Base-by-base conservation (phyloP, 2,329 filamentous ascomycete genomes). In the Fusarium bactridioides region DNA sequence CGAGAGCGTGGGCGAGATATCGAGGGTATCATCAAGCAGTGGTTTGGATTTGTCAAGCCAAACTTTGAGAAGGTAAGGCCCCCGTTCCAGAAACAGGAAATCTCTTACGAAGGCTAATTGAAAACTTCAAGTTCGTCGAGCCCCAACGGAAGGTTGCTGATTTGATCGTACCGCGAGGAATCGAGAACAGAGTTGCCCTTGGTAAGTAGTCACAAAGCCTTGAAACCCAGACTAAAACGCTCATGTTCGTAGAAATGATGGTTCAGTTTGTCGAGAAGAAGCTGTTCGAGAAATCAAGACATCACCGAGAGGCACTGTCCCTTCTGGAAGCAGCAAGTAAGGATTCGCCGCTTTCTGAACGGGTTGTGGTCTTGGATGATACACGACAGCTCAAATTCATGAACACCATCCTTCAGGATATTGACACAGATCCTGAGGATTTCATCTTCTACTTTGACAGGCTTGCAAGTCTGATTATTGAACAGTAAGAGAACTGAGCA, bases 391-490 rank as follows among this genome's bases (percentile, higher is more conserved):
- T 98, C 61, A 87, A 87, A 63, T 95, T 91, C 51, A 97, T 99
- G 89, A 95, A 94, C 80, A 98, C 95, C 0, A 93, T 98, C 63
- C 89, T 99, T 44, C 92, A 97, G 78, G 89, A 96, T 76, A 92
- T 93, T 23, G 88, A 91, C 53, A 95, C 94, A 0, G 85, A 88
- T 11, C 88, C 93, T 45, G 95, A 97, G 79, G 95, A 98, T 76
- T 98, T 98, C 80, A 94, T 97, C 70, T 98, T 98, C 82, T 98
- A 98, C 82, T 98, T 98, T 81, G 94, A 99, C 82, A 90, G 96
- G 41, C 85, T 98, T 41, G 90, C 93, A 4, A 90, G 93, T n/a
- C 85, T 98, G 58, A 86, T 98, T 31, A 89, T 98, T 51, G 95
- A 98, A 81, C 85, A 90, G 89, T 91, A 82, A 69, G 68, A 87